phyloP scores from a whole-genome alignment of 305 asterid species.

The Petunia hybrid region DNA sequence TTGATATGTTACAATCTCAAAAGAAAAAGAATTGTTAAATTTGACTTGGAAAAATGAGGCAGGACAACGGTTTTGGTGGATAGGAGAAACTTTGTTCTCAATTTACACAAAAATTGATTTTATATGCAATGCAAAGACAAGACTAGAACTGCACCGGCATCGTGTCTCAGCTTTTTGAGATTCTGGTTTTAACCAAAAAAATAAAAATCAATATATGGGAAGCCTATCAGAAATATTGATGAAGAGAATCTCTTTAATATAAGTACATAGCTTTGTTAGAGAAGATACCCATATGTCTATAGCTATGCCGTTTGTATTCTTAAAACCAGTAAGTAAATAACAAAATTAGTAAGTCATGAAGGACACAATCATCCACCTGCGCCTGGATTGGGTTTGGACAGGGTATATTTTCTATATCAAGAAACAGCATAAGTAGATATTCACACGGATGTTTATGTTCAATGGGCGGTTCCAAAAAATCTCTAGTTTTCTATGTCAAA shows the following conservation, averaged over 20 bases:
- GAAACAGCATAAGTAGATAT: constrained; percentile 9
- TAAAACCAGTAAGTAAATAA: not conserved
- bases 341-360: not conserved
- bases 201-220: not conserved
- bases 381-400: not conserved
- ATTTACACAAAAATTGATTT: not conserved
- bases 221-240: not conserved
- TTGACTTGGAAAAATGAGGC: constrained; percentile 7
- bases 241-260: not conserved
- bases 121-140: too few species aligned
- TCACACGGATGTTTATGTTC: not conserved
- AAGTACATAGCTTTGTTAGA: not conserved
- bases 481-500: not conserved
- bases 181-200: too few species aligned
- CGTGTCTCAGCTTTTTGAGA: too few species aligned
- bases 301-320: not conserved
- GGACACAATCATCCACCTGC: not conserved
- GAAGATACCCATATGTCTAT: not conserved
- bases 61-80: not conserved
- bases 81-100: constrained; percentile 15
- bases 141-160: too few species aligned
- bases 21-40: not conserved
- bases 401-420: not conserved
- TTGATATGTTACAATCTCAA: too few species aligned
- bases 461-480: not conserved